A percentile compares a stretch with the other conserved stretches of the same genome.
Conservation (phyloP, 345 rosid species). For the Bruguiera parviflora region DNA sequence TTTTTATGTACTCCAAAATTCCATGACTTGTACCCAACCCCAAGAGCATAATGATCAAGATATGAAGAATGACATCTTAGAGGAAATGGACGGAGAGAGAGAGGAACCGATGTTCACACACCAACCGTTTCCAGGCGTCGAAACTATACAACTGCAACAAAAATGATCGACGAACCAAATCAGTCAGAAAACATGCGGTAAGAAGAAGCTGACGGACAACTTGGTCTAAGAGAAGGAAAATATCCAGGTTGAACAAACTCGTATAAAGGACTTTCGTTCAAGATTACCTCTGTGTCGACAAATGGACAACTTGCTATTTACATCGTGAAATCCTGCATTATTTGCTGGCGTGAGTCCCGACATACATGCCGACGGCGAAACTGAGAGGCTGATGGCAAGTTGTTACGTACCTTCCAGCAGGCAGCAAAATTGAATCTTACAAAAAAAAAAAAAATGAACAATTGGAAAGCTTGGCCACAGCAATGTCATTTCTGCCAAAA, state of each 20-base stretch:
- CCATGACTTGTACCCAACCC: slow-evolving; percentile 8
- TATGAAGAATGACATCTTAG: not conserved
- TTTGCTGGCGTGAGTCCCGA: slow-evolving; percentile 13
- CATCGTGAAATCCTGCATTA: slow-evolving; percentile 35
- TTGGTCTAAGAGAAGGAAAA: not conserved
- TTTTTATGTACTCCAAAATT: not conserved
- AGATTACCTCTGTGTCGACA: slow-evolving; percentile 34
- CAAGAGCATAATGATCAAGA: not conserved
- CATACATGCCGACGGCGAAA: not conserved
- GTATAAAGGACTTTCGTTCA: not conserved
- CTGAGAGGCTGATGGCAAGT: slow-evolving; percentile 2
- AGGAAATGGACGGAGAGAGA: no score
- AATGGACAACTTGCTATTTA: slow-evolving; percentile 22
- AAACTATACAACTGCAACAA: slow-evolving; percentile 45
- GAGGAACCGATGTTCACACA: no score
- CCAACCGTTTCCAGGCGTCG: slow-evolving; percentile 18
- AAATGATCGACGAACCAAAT: slow-evolving; percentile 2
- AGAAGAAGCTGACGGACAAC: not conserved
- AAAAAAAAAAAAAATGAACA: not conserved
- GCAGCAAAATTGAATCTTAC: slow-evolving; percentile 3
- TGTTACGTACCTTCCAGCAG: slow-evolving; percentile 16
- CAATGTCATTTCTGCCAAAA: not conserved
- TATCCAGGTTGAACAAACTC: not conserved
- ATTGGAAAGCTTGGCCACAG: not conserved
- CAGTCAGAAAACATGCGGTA: not conserved